phyloP scores from a whole-genome alignment of 2,329 filamentous ascomycete species.

The Rutstroemia sp. region DNA sequence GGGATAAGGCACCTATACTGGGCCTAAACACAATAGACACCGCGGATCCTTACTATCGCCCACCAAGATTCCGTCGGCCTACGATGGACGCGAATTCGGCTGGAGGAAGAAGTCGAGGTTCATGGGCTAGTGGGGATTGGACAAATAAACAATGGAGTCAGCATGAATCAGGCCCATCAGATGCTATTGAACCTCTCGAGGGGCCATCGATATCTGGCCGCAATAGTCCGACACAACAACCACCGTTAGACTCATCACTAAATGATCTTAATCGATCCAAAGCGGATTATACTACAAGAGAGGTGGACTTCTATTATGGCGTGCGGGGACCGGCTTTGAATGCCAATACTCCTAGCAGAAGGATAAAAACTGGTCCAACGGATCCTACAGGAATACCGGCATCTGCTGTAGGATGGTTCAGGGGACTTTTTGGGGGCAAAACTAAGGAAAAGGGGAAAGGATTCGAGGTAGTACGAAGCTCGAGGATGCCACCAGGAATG shows the following conservation, averaged over 20 bases:
- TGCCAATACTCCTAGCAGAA: slow-evolving; percentile 72
- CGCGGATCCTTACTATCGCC: slow-evolving; percentile 80
- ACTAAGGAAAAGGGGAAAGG: slow-evolving; percentile 93
- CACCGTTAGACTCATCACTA: slow-evolving; percentile 19
- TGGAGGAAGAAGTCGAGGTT: slow-evolving; percentile 36
- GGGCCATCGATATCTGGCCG: slow-evolving; percentile 36
- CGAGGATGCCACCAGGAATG: slow-evolving; percentile 75
- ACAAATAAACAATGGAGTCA: slow-evolving; percentile 33
- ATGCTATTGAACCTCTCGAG: slow-evolving; percentile 31
- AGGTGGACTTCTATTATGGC: slow-evolving; percentile 96
- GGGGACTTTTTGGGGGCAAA: slow-evolving; percentile 70
- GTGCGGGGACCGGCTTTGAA: slow-evolving; percentile 82
- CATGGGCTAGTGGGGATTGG: slow-evolving; percentile 40
- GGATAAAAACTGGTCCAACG: slow-evolving; percentile 85
- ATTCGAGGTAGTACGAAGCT: slow-evolving; percentile 91
- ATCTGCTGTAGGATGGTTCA: slow-evolving; percentile 85
- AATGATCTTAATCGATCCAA: slow-evolving; percentile 34
- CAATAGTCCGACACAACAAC: slow-evolving; percentile 41
- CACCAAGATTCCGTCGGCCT: slow-evolving; percentile 64
- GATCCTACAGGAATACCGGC: slow-evolving; percentile 90
- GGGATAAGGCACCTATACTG: slow-evolving; percentile 34
- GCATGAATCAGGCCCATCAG: slow-evolving; percentile 26
- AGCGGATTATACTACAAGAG: slow-evolving; percentile 83
- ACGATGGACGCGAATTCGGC: slow-evolving; percentile 44
- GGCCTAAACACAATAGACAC: slow-evolving; percentile 43